phyloP scores from a whole-genome alignment of 2,329 filamentous ascomycete genomes.

The Leptographium lundbergii region DNA sequence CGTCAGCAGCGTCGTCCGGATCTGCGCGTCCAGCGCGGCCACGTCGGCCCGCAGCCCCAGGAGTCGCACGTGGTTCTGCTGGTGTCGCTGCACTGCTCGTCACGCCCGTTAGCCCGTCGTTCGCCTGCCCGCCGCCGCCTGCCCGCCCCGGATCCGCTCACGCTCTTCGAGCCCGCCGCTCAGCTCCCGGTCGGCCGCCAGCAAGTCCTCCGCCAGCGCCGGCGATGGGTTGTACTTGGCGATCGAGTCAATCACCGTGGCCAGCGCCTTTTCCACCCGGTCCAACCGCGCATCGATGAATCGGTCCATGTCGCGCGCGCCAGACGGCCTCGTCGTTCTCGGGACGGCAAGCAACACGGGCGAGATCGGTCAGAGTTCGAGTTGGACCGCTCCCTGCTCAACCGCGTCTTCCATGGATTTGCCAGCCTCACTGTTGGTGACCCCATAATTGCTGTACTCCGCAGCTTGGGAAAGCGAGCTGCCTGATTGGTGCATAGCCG shows the following conservation, averaged over 20 bases:
- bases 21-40: constrained; percentile 54
- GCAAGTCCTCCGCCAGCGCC: constrained; percentile 53
- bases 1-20: constrained; percentile 56
- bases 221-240: constrained; percentile 69
- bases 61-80: constrained; percentile 60
- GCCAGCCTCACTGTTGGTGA: background rate
- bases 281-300: constrained; percentile 51
- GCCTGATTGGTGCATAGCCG: constrained; percentile 7
- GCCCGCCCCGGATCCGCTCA: constrained; percentile 24
- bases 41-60: constrained; percentile 53
- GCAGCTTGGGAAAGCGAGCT: constrained; percentile 11
- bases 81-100: constrained; percentile 53
- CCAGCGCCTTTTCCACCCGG: constrained; percentile 53
- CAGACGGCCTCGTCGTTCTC: background rate
- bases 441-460: background rate
- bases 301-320: constrained; percentile 40
- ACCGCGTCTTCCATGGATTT: background rate
- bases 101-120: background rate
- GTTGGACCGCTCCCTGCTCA: too few relatives aligned
- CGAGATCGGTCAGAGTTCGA: too few relatives aligned
- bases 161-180: constrained; percentile 52
- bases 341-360: background rate
- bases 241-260: constrained; percentile 64
- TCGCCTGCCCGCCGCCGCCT: background rate
- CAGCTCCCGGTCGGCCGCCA: constrained; percentile 57